phyloP scores from a whole-genome alignment of 2,329 filamentous ascomycete species.

The Colletotrichum paranaense region DNA sequence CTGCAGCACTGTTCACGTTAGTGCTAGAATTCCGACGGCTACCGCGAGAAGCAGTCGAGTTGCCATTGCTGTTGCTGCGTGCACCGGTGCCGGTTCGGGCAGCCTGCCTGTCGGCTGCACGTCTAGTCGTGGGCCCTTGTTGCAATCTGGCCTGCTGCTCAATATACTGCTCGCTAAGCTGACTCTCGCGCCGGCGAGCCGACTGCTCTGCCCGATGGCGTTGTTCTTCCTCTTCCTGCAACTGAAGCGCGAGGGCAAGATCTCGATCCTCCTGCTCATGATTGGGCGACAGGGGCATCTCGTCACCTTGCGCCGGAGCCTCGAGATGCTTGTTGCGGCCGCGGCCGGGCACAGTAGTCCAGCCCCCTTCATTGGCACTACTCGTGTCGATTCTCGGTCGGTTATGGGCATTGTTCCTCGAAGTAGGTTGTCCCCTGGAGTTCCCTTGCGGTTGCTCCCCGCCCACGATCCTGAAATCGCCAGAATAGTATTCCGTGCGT shows the following conservation, averaged over 20 bases:
- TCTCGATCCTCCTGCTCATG: constrained; percentile 85
- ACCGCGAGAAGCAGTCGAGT: constrained; percentile 11
- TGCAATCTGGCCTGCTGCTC: constrained; percentile 66
- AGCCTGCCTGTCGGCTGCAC: constrained; percentile 38
- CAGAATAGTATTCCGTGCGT: constrained; percentile 84
- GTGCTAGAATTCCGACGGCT: constrained; percentile 27
- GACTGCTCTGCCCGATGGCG: constrained; percentile 72
- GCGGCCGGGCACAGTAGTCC: constrained; percentile 64
- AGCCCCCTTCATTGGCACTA: constrained; percentile 48
- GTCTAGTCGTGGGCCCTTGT: constrained; percentile 42
- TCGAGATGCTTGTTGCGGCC: constrained; percentile 23
- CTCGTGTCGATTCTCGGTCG: constrained; percentile 13
- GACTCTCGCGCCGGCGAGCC: constrained; percentile 72
- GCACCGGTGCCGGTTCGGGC: constrained; percentile 32
- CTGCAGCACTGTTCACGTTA: constrained; percentile 36
- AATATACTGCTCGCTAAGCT: constrained; percentile 77
- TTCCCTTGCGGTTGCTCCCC: constrained; percentile 51
- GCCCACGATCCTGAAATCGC: constrained; percentile 89
- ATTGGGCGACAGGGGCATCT: constrained; percentile 50
- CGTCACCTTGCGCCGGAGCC: constrained; percentile 32
- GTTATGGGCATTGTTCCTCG: constrained; percentile 3
- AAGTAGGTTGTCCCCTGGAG: not conserved
- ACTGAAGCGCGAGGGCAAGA: constrained; percentile 87
- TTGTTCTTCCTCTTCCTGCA: constrained; percentile 95
- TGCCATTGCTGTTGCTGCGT: constrained; percentile 29